Evolutionary conservation across 805 yeast genomes (phyloP), one percentile per base, ranked within the genome.

Genomic region (Priceomyces melissophilus): DNA sequence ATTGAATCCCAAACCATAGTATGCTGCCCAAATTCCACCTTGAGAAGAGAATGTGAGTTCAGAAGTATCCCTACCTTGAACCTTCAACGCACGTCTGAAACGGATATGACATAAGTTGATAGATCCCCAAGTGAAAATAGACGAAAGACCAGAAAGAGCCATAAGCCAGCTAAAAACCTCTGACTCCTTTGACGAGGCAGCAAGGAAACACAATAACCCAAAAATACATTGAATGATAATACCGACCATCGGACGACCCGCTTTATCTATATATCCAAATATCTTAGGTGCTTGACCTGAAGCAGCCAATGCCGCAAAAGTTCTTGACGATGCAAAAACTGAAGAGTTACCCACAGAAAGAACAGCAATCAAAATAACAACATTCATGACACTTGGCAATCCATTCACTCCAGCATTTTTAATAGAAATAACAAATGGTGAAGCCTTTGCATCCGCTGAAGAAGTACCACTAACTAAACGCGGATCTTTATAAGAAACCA

Each of bases 111-210:
- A 76, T 34, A 71, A 57, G 42, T 72, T 66, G 39, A 72, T 67
- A 38, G 31, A 38, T 58, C 48, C 6, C 63, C 78, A 83, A 57
- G 79, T 82, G 52, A 74, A 74, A 55, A 81, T 70, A 56, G 81
- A 87, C 25, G 84, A 82, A 27, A 81, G 78, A 2, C 91, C 83
- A 38, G 82, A 81, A 43, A 86, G 62, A 51, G 83, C 82, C 43
- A 83, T 76, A 38, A 86, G 68, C 90, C 91, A 86, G 53, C 71
- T 73, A 45, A 86, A 69, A 3, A 85, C 91, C 2, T 74, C 72
- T 10, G 79, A 77, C 15, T 89, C 74, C 23, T 75, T 66, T 32
- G 73, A 67, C 17, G 81, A 72, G 43, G 82, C 58, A 55, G 61
- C 58, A 52, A 62, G 52, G 45, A 49, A 62, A 2, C 61, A 51